Evolutionary conservation across 305 asterid genomes (phyloP).

Genomic region (Andrographis paniculata): DNA sequence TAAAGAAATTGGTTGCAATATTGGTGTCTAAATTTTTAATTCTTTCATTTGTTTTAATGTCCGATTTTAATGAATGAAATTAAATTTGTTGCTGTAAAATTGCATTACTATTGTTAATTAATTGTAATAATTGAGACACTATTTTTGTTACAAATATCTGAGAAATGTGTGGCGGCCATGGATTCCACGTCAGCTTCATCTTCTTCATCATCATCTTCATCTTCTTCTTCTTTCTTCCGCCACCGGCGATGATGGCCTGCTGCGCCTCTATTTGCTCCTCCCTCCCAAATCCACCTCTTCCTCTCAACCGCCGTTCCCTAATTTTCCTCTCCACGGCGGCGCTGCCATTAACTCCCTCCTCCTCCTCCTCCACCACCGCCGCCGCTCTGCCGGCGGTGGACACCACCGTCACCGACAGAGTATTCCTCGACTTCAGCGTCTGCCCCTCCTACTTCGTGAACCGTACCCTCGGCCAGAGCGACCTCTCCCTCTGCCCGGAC

Average conservation of each 20-base stretch:
- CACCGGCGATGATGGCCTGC: constrained; percentile 35
- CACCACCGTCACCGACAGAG: constrained; percentile 76
- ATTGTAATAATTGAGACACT: too few species aligned
- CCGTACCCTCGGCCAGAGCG: constrained; percentile 68
- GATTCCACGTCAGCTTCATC: neutral
- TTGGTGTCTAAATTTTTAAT: too few species aligned
- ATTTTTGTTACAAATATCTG: too few species aligned
- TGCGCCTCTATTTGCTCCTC: constrained; percentile 34
- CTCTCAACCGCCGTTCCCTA: constrained; percentile 53
- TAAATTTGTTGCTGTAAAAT: too few species aligned
- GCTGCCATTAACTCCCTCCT: constrained; percentile 25
- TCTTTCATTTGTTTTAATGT: too few species aligned
- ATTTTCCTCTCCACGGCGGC: constrained; percentile 51
- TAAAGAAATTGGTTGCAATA: too few species aligned
- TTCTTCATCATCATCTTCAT: neutral
- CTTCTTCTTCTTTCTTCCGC: neutral
- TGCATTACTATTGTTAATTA: too few species aligned
- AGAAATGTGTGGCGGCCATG: neutral
- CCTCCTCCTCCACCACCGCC: constrained; percentile 24
- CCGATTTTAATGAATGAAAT: too few species aligned
- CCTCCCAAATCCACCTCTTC: constrained; percentile 34
- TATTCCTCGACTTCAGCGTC: constrained; percentile 68
- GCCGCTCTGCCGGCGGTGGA: constrained; percentile 36
- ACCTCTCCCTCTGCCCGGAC: constrained; percentile 62
- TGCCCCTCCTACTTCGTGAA: constrained; percentile 76